These are phyloP conservation scores for Cryptococcus sp. DNA, from an alignment of 1,284 basidiomycete genomes.

Conservation along the genomic window DNA sequence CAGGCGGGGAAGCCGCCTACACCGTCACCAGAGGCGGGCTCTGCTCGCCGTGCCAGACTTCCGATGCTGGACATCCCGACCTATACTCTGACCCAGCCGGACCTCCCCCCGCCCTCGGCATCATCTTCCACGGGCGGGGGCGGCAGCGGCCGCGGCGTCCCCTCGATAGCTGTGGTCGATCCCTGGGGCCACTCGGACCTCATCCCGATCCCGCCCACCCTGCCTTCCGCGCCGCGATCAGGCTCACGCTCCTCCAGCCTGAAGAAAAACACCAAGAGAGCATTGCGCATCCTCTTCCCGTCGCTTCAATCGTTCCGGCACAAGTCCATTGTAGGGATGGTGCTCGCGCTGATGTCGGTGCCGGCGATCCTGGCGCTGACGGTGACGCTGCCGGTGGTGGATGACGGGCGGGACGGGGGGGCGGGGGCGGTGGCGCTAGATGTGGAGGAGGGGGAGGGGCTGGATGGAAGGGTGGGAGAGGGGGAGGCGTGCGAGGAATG, in stretches of 20 bases:
- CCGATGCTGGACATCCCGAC: constrained; percentile 18
- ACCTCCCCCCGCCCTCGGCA: no score
- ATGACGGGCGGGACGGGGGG: constrained; percentile 47
- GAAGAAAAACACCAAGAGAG: constrained; percentile 1
- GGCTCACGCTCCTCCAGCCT: background rate
- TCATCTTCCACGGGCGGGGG: constrained; percentile 1
- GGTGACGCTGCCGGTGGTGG: constrained; percentile 83
- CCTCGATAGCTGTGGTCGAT: constrained; percentile 33
- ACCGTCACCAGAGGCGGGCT: background rate
- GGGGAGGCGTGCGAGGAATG: constrained; percentile 2
- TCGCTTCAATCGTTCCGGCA: constrained; percentile 71
- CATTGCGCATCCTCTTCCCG: constrained; percentile 63
- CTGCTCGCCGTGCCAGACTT: constrained; percentile 11
- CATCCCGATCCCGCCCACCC: background rate
- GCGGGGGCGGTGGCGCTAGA: constrained; percentile 38
- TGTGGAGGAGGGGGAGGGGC: constrained; percentile 32
- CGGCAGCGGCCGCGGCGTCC: constrained; percentile 9
- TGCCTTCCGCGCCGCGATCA: background rate
- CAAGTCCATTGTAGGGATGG: constrained; percentile 69
- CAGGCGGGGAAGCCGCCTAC: constrained; percentile 25
- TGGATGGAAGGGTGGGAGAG: constrained; percentile 49
- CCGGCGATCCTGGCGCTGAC: constrained; percentile 85
- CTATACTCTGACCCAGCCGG: background rate
- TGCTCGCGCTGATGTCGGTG: constrained; percentile 74
- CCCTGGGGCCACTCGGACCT: constrained; percentile 22